Evolutionary conservation across 2,329 filamentous ascomycete species (phyloP), one percentile per base, ranked within the genome.

Genomic region (Calonectria honghensis): DNA sequence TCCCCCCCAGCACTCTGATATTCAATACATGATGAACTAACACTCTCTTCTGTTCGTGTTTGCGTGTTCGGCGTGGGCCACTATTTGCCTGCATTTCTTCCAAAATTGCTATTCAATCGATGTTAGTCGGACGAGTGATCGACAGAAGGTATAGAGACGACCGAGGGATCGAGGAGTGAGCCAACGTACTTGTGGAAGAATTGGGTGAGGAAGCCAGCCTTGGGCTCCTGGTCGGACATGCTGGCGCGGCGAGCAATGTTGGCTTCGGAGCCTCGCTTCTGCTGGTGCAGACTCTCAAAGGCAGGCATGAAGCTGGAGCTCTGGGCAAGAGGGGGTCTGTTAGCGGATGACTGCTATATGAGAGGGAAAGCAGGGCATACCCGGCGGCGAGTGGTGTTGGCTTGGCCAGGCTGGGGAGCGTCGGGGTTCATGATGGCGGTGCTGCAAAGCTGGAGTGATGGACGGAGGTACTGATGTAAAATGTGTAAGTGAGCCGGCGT

Each of bases 151-250:
- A 3, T 20, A 31, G 32, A 10, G 32, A 31, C 24, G 35, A 59
- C 52, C 31, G 39, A n/a, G 35, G 35, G 52, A 24, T 45, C 27
- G n/a, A 57, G 39, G 45, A 27, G 31, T 24, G 64, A 18, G 45
- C 10, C 61, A 16, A 80, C 89, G 68, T 82, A 92, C 90, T 88
- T 91, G 78, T 91, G 87, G 88, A 91, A 92, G 85, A 91, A 87
- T 75, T 87, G 85, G 69, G 88, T 89, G 67, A 92, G 84, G 75
- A 91, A 83, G 51, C 90, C 90, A 1, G 86, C 80, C 65, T 85
- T 82, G 18, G 85, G 85, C 73, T 87, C 86, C 80, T 92, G 90
- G 72, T 92, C 90, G 37, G 85, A 86, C 78, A 92, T 84, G 79
- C 89, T 91, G 79, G 89, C 87, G 7, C 90, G 89, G 18, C 90